Conservation (phyloP, 306 rosid species). For the Cicer arietinum region DNA sequence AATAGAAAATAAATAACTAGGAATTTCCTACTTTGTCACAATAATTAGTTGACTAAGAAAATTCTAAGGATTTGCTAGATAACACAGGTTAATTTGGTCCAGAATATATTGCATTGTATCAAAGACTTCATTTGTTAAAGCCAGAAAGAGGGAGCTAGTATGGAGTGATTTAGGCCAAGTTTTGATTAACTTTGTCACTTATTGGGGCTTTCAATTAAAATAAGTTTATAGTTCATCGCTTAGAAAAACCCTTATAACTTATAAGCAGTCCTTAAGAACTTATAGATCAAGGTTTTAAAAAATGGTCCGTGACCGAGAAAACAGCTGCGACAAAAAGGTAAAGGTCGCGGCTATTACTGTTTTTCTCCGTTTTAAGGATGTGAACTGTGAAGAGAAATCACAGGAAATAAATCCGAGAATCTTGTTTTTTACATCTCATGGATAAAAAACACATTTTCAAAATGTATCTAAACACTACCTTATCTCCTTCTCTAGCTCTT, state of each 20-base stretch:
- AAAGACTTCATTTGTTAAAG: slow-evolving; percentile 22
- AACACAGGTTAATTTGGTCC: not conserved
- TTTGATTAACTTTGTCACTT: not conserved
- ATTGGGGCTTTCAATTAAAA: too few species aligned
- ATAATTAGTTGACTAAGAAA: slow-evolving; percentile 13
- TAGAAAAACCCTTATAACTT: not conserved
- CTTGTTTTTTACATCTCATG: too few species aligned
- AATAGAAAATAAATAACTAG: slow-evolving; percentile 31
- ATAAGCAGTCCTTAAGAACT: not conserved
- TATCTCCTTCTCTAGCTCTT: too few species aligned
- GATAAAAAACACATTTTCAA: too few species aligned
- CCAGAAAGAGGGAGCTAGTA: not conserved
- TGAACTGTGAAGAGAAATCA: too few species aligned
- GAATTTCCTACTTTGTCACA: slow-evolving; percentile 18
- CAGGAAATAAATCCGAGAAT: too few species aligned
- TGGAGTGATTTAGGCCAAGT: not conserved
- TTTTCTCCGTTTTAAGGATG: too few species aligned
- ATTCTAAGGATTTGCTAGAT: slow-evolving; percentile 5
- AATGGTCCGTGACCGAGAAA: too few species aligned
- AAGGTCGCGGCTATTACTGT: too few species aligned
- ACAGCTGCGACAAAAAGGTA: too few species aligned
- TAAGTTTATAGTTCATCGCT: not conserved
- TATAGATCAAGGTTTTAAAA: too few species aligned
- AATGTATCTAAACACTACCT: too few species aligned
- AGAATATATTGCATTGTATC: slow-evolving; percentile 10